Evolutionary conservation across 495 filamentous ascomycete genomes (phyloP), one percentile per base, ranked within the genome.

Genomic region (Saxophila tyrrhenica): DNA sequence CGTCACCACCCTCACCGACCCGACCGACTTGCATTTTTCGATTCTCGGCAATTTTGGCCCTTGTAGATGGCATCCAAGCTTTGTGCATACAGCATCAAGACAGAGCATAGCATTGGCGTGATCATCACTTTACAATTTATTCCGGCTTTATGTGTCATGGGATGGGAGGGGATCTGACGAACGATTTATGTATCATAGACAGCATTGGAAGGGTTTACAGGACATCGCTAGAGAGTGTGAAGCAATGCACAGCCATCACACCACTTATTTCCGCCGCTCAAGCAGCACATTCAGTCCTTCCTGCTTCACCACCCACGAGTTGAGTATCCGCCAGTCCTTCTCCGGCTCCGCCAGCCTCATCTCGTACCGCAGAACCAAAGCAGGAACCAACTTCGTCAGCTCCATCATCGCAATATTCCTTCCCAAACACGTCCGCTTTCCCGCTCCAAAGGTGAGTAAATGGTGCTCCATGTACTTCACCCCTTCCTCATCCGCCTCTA

Each of bases 391-490:
- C 53, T 69, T 69, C 25, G 56, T 50, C 16, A 69, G 49, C 55
- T 69, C 66, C 25, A 69, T 39, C 39, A 55, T 61, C 5, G 58
- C 54, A 25, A 69, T 59, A 49, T 66, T 55, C 35, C 61, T 63
- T 7, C 66, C 66, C 25, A 66, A 25, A 52, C 66, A 69, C 1
- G 48, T 42, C 15, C 62, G 25, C n/a, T 52, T 53, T 0, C 66
- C 66, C 20, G 58, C 58, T 10, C 66, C 63, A 49, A 69, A 69
- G 39, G 62, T 47, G 16, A 62, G 48, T 1, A 58, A 19, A 22
- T 52, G 48, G 11, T 52, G 50, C 44, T 54, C 50, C 58, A 61
- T 61, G 25, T 57, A 53, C 46, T 61, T 57, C 24, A 57, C 46
- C 39, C 46, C 50, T 29, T 53, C 58, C 25, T 15, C 25, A 21